These are phyloP conservation scores for Microbotryum saponariae DNA, from an alignment of 1,284 basidiomycete genomes.

Conservation along the genomic window DNA sequence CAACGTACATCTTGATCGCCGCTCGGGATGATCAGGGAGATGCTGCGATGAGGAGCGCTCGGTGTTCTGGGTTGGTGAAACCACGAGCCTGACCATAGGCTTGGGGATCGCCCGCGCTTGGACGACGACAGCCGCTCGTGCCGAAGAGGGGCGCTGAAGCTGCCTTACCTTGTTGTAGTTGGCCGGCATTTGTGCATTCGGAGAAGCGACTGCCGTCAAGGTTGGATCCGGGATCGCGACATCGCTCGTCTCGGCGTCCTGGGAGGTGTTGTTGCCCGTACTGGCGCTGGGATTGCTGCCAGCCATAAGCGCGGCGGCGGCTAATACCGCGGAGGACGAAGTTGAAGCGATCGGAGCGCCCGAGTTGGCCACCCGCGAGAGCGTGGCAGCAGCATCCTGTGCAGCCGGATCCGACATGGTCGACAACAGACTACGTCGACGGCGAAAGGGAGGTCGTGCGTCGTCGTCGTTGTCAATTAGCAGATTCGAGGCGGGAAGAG, in stretches of 20 bases:
- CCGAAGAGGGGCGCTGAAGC: not conserved
- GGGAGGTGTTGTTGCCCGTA: not conserved
- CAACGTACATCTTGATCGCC: too few relatives aligned
- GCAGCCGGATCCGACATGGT: not conserved
- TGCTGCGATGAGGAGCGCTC: too few relatives aligned
- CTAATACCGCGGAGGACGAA: not conserved
- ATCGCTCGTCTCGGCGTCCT: not conserved
- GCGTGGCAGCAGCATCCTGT: not conserved
- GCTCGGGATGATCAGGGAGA: not conserved
- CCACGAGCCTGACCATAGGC: too few relatives aligned
- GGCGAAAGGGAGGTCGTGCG: too few relatives aligned
- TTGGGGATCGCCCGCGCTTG: not conserved
- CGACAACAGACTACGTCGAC: too few relatives aligned
- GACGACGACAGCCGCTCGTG: not conserved
- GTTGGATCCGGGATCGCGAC: constrained; percentile 3
- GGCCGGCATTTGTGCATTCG: constrained; percentile 21
- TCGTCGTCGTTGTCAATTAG: too few relatives aligned
- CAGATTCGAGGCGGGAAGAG: too few relatives aligned
- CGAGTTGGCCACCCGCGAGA: not conserved
- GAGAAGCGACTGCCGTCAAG: constrained; percentile 17
- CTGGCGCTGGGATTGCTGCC: too few relatives aligned
- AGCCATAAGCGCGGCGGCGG: not conserved
- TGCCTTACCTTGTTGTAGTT: constrained; percentile 27
- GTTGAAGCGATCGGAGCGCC: not conserved
- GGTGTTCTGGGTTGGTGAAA: too few relatives aligned